Evolutionary conservation across 2,329 filamentous ascomycete species (phyloP).

Genomic region (Didymella pomorum): DNA sequence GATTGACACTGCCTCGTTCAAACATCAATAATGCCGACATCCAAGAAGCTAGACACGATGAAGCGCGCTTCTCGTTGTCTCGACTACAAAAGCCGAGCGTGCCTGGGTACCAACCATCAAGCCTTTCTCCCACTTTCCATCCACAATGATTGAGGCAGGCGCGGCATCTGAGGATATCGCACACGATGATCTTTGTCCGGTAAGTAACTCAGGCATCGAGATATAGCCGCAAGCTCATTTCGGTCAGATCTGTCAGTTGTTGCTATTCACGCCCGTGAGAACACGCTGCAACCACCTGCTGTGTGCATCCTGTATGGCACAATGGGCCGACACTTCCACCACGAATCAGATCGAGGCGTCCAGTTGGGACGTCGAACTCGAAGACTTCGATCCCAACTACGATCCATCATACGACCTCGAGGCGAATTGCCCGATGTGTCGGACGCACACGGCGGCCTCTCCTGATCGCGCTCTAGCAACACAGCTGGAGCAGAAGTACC

Average conservation of each 20-base stretch:
- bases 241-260: conserved; percentile 53
- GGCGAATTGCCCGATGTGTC: conserved; percentile 58
- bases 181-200: conserved; percentile 56
- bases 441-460: conserved; percentile 50
- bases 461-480: conserved; percentile 36
- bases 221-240: not conserved
- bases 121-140: not conserved
- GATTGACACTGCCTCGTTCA: not conserved
- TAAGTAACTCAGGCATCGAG: conserved; percentile 6
- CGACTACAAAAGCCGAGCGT: not conserved
- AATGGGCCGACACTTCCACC: conserved; percentile 55
- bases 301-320: conserved; percentile 57
- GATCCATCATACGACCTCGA: conserved; percentile 45
- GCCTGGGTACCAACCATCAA: not conserved
- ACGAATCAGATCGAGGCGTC: conserved; percentile 49
- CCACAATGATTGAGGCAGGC: conserved; percentile 24
- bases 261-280: conserved; percentile 54
- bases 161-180: conserved; percentile 32
- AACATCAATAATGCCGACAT: conserved; percentile 3
- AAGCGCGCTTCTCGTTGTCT: not conserved
- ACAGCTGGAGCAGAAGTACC: conserved; percentile 48
- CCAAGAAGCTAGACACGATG: conserved; percentile 3
- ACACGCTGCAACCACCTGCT: conserved; percentile 56
- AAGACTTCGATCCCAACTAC: conserved; percentile 49
- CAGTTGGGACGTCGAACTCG: conserved; percentile 50